These are phyloP conservation scores for Magnusiomyces tetraspermus DNA, from an alignment of 1,139 yeast species.

Conservation along the genomic window DNA sequence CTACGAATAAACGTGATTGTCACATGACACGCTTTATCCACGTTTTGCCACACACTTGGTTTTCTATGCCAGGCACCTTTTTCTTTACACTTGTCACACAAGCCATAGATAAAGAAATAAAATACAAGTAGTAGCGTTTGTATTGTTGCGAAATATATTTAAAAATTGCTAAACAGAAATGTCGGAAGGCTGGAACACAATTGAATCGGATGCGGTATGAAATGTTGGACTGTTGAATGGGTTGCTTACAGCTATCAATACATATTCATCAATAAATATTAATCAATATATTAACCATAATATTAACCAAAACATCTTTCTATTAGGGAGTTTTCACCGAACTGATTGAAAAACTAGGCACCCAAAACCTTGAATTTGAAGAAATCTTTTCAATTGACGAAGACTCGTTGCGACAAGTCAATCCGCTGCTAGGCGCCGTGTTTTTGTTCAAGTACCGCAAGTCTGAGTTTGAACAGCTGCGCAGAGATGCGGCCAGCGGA, in stretches of 20 bases:
- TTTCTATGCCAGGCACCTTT: no score
- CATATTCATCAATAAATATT: no score
- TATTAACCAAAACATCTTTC: no score
- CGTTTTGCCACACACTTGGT: no score
- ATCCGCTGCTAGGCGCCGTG: conserved; percentile 50
- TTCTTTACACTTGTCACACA: no score
- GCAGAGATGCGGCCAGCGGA: conserved; percentile 7
- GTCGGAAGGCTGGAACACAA: conserved; percentile 49
- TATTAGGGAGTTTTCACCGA: conserved; percentile 53
- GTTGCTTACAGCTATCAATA: not conserved
- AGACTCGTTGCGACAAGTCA: conserved; percentile 33
- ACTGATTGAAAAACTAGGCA: conserved; percentile 50
- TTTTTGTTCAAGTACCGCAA: conserved; percentile 55
- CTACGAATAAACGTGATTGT: conserved; percentile 2
- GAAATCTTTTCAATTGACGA: conserved; percentile 50
- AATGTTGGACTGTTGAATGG: conserved; percentile 17
- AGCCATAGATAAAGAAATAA: no score
- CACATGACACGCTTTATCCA: no score
- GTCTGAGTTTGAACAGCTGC: conserved; percentile 16
- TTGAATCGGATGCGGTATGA: conserved; percentile 52
- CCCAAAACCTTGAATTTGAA: conserved; percentile 48
- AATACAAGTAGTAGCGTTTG: no score
- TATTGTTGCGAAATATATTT: no score
- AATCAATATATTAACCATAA: no score
- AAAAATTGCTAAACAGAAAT: no score